Evolutionary conservation across 2,329 filamentous ascomycete genomes (phyloP), one percentile per base, ranked within the genome.

Genomic region (Pyrenophora tritici-repentis): DNA sequence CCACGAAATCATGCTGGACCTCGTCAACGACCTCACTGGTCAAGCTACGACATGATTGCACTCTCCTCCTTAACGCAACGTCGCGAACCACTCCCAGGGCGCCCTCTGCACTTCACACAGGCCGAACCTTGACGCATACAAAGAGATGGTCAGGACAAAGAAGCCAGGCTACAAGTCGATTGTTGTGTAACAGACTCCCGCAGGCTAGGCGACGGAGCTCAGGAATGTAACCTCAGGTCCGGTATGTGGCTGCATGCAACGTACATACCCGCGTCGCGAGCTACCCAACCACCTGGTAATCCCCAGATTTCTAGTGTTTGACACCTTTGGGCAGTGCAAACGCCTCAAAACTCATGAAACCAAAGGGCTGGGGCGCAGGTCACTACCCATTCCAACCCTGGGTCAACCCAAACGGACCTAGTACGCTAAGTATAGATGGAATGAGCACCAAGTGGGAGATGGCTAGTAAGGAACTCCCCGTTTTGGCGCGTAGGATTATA

Each of bases 351-450:
- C 45, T 51, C 53, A 43, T 64, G 62, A 66, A 65, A 66, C 63
- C 54, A 55, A 53, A 61, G 55, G 62, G 53, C 37, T 42, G 58
- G 55, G 58, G 63, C 64, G 68, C 63, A 65, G 62, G 57, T 68
- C 56, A 63, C 62, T 59, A 44, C 50, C 51, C 68, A 73, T 73
- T 70, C 70, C 66, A 46, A 44, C 62, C 56, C 47, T 63, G 50
- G 39, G 16, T 31, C 39, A 43, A 38, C 44, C 29, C 13, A 32
- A 56, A 57, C 59, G 56, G 53, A 40, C 32, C 18, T 44, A 50
- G 39, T 41, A 35, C 38, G 33, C 70, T 67, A 72, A 71, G 63
- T 63, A 64, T 72, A 71, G 70, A 44, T 52, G 64, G 68, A 71
- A 74, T 72, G 69, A 50, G 53, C 42, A 56, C 55, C 54, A 52